Evolutionary conservation across 768 basidiomycete genomes (phyloP).

Genomic region (Rhizopogon rudus): DNA sequence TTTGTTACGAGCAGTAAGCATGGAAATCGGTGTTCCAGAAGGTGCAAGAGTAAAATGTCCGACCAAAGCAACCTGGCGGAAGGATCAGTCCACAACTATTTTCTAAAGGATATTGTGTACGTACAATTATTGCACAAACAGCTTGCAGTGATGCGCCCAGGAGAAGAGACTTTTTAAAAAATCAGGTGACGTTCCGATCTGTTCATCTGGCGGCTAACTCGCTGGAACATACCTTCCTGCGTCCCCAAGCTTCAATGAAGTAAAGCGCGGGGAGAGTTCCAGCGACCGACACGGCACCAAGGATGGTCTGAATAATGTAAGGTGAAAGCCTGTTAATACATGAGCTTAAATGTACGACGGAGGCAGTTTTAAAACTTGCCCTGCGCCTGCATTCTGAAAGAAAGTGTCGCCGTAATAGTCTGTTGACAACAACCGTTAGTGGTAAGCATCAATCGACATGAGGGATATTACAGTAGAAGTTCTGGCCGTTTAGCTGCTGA

Average conservation of each 20-base stretch:
- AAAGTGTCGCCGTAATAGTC: conserved; percentile 81
- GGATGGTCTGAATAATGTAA: conserved; percentile 70
- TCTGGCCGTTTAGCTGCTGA: conserved; percentile 77
- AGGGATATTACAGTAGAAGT: conserved; percentile 60
- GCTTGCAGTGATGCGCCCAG: conserved; percentile 60
- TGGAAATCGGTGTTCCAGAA: conserved; percentile 37
- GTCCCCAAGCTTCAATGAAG: conserved; percentile 72
- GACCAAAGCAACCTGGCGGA: conserved; percentile 57
- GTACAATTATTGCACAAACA: conserved; percentile 55
- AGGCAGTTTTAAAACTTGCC: conserved; percentile 29
- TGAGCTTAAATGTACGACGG: not conserved
- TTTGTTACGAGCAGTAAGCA: conserved; percentile 52
- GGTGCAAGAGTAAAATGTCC: conserved; percentile 66
- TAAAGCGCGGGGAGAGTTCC: conserved; percentile 66
- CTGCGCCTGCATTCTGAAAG: conserved; percentile 69
- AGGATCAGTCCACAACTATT: not conserved
- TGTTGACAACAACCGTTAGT: conserved; percentile 23
- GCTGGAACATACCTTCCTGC: conserved; percentile 44
- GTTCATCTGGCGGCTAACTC: not conserved
- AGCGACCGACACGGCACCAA: conserved; percentile 70
- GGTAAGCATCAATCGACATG: not conserved
- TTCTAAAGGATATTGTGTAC: conserved; percentile 8
- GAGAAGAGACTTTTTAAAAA: conserved; percentile 54
- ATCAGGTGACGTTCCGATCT: not conserved
- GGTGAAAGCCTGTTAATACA: conserved; percentile 43